Evolutionary conservation across 306 rosid genomes (phyloP), one percentile per base, ranked within the genome.

Genomic region (Medicago lupulina): DNA sequence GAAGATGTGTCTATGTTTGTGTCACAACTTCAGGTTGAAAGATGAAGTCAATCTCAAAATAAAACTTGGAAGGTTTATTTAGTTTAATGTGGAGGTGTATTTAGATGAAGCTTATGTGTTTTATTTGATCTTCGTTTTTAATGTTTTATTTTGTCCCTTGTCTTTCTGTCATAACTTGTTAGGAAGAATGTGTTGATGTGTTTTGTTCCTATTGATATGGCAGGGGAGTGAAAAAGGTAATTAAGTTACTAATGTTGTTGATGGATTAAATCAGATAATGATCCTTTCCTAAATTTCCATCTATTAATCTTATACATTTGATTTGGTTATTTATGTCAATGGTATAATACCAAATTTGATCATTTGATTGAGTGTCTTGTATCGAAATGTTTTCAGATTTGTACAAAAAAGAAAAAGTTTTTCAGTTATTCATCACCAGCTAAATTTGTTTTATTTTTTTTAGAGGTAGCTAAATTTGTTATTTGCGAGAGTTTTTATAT

Each of bases 101-200:
- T 49, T 31, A 8, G 6, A 47, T 47, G 19, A 80, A 43, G 39
- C 51, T 76, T 73, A 31, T 31, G 43, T 28, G 38, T n/a, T 34
- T 61, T 10, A 65, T 71, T 76, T 79, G 50, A 39, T 66, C 73
- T 38, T 73, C 59, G 73, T 65, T 74, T 60, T 53, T 59, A 4
- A 9, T 70, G n/a, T 67, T 58, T 14, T 16, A 43, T 34, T 10
- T 23, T 8, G 15, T 43, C 65, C 76, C 65, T 1, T 55, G 21
- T 14, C 78, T 70, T 69, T 70, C 66, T 60, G 66, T 28, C 40
- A 60, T 13, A 60, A 60, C 39, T 60, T 60, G 61, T 66, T 66
- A 72, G 64, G 80, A 63, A 70, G 78, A 70, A 47, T 70, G 9
- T 62, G 74, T 69, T 64, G 62, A 43, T 55, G 44, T 83, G 71